Base-by-base conservation (phyloP, 495 filamentous ascomycete genomes). In the Glutinoglossum americanum region DNA sequence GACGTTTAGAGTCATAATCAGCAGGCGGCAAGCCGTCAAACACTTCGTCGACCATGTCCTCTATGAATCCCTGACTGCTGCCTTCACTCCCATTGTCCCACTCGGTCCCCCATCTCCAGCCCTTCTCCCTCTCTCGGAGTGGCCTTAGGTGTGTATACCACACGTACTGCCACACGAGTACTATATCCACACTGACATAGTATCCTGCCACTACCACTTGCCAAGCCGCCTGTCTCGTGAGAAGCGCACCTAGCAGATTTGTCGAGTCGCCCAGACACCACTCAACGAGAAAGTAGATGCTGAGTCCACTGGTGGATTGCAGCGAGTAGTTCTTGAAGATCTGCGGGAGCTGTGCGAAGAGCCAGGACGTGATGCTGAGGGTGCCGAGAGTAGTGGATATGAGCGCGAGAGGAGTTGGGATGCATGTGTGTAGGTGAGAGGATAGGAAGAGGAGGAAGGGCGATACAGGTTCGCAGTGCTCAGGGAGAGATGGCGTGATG, bases 271-370 rank as follows among this genome's bases (percentile, higher is more conserved):
- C 83, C 3, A 81, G 64, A 57, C 81, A 74, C 83, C 83, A 87
- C 64, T 83, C 80, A 1, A 77, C 68, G 41, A 87, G 67, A 63
- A 87, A 87, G 58, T 78, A 83, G 56, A 82, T 72, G 3, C 80
- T 83, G 44, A 87, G 64, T 4, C 83, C 83, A 6, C 81, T 79
- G 0, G 81, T 84, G 2, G 81, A 84, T 59, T 79, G 70, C 9
- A 83, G 63, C 51, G 72, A 72, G 61, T 77, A 79, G 64, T 87
- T 87, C 71, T 83, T 84, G 67, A 76, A 80, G 47, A 87, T 82
- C 62, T 87, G 83, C 2, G 83, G 83, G 21, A 86, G 68, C 65
- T 86, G 83, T 28, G 83, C 83, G 63, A 84, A 87, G n/a, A 87
- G 71, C 83, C 83, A 87, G 54, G 83, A 79, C 41, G 79, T 62